Evolutionary conservation across 768 basidiomycete species (phyloP).

Genomic region (Obba rivulosa): DNA sequence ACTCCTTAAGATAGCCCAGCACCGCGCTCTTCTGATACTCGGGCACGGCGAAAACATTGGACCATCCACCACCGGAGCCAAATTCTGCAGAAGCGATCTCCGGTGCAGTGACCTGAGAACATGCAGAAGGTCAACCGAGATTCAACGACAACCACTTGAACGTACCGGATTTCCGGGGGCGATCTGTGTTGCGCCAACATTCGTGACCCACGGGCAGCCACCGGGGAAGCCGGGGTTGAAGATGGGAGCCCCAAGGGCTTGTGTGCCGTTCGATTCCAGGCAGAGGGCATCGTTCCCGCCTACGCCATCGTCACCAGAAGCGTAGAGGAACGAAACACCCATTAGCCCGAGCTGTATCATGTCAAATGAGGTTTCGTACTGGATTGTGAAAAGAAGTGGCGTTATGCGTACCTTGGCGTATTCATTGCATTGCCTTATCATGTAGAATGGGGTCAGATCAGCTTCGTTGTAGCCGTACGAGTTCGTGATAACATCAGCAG

Average conservation of each 20-base stretch:
- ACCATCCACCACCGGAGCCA: constrained; percentile 36
- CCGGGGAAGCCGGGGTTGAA: constrained; percentile 27
- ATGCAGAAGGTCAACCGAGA: not conserved
- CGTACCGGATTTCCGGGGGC: constrained; percentile 23
- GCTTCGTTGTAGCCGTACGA: constrained; percentile 36
- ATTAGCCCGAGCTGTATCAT: constrained; percentile 23
- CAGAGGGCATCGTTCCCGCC: constrained; percentile 29
- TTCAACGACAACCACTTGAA: not conserved
- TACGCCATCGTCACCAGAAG: constrained; percentile 41
- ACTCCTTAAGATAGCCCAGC: constrained; percentile 18
- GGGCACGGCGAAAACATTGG: constrained; percentile 34
- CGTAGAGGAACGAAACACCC: constrained; percentile 36
- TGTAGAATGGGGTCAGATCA: constrained; percentile 29
- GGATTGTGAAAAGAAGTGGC: constrained; percentile 11
- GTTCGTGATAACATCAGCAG: constrained; percentile 34
- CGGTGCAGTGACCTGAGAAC: constrained; percentile 20
- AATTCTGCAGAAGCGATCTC: constrained; percentile 31
- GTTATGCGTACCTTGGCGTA: constrained; percentile 30
- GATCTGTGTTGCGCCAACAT: constrained; percentile 33
- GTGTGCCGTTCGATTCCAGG: constrained; percentile 25
- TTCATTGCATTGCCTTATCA: constrained; percentile 37
- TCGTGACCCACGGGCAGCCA: constrained; percentile 38
- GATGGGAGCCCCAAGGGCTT: constrained; percentile 9
- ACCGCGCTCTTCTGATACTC: constrained; percentile 30
- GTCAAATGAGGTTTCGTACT: not conserved